A percentile compares a stretch with the other conserved stretches of the same genome.
Evolutionary conservation across 192 early-diverging fungal species (phyloP).

Genomic region (Coemansia sp.): DNA sequence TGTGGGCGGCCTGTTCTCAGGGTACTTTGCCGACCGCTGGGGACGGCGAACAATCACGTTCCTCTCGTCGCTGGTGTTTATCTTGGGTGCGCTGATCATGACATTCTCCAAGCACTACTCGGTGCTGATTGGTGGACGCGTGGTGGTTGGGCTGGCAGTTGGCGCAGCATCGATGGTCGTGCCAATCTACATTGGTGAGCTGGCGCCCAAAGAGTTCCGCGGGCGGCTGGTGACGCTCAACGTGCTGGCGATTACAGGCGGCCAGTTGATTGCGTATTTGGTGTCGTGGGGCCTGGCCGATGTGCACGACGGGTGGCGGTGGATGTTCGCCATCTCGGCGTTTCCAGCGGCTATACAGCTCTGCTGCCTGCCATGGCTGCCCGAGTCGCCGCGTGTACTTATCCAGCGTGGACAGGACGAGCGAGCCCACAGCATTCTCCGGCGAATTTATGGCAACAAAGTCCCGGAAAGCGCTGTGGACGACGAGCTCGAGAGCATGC

Average conservation of each 20-base stretch:
- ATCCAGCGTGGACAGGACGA: slow-evolving; percentile 56
- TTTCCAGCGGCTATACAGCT: slow-evolving; percentile 56
- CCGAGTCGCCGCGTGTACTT: slow-evolving; percentile 69
- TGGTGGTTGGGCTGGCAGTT: slow-evolving; percentile 57
- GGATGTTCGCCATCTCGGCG: slow-evolving; percentile 57
- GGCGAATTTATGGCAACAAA: slow-evolving; percentile 31
- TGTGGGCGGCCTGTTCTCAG: slow-evolving; percentile 67
- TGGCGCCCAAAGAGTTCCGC: slow-evolving; percentile 60
- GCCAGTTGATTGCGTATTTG: slow-evolving; percentile 63
- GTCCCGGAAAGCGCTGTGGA: slow-evolving; percentile 54
- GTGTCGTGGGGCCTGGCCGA: slow-evolving; percentile 62
- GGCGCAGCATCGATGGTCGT: slow-evolving; percentile 57
- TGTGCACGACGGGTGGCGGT: slow-evolving; percentile 56
- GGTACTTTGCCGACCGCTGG: slow-evolving; percentile 66
- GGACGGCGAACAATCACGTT: slow-evolving; percentile 57
- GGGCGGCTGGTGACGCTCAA: slow-evolving; percentile 61
- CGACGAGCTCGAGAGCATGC: slow-evolving; percentile 57
- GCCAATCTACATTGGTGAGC: slow-evolving; percentile 59
- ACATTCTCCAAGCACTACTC: slow-evolving; percentile 52
- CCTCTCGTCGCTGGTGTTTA: slow-evolving; percentile 56
- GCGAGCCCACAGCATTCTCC: slow-evolving; percentile 55
- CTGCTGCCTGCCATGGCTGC: slow-evolving; percentile 58
- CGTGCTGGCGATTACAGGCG: slow-evolving; percentile 60
- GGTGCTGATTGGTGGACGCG: slow-evolving; percentile 54
- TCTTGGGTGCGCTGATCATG: slow-evolving; percentile 58